Percentiles rank a stretch among this genome's conserved stretches.
phyloP scores from a whole-genome alignment of 2,329 filamentous ascomycete genomes.

The Phyllosticta citrichinensis region DNA sequence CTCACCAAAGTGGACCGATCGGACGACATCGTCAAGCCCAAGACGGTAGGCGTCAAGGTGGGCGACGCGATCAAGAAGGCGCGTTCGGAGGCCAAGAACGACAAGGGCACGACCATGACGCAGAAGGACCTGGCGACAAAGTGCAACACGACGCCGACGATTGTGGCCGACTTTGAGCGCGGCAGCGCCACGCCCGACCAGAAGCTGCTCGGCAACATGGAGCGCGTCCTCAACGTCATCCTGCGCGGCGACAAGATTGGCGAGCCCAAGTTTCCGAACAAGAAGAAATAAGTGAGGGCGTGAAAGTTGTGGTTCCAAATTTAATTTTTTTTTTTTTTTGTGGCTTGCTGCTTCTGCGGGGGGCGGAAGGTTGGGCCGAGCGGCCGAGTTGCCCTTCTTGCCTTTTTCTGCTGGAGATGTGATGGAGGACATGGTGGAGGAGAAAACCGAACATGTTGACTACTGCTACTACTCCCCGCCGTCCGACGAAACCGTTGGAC shows the following conservation, averaged over 20 bases:
- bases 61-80: conserved; percentile 73
- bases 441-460: too few species aligned
- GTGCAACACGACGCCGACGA: conserved; percentile 73
- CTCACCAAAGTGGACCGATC: conserved; percentile 95
- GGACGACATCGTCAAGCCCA: conserved; percentile 96
- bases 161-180: conserved; percentile 79
- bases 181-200: conserved; percentile 72
- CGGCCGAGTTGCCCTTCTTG: too few species aligned
- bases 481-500: neutral
- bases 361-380: too few species aligned
- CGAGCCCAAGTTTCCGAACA: conserved; percentile 64
- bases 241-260: conserved; percentile 80
- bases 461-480: neutral
- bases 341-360: neutral
- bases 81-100: conserved; percentile 73
- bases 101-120: conserved; percentile 62
- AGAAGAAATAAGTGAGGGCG: conserved; percentile 44
- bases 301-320: too few species aligned
- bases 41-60: conserved; percentile 68
- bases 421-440: too few species aligned
- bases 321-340: too few species aligned
- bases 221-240: conserved; percentile 79
- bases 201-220: conserved; percentile 67
- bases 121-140: conserved; percentile 80
- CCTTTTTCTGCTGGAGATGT: too few species aligned